Evolutionary conservation across 129 eudicot genomes (phyloP).

Genomic region (Mikania micrantha): DNA sequence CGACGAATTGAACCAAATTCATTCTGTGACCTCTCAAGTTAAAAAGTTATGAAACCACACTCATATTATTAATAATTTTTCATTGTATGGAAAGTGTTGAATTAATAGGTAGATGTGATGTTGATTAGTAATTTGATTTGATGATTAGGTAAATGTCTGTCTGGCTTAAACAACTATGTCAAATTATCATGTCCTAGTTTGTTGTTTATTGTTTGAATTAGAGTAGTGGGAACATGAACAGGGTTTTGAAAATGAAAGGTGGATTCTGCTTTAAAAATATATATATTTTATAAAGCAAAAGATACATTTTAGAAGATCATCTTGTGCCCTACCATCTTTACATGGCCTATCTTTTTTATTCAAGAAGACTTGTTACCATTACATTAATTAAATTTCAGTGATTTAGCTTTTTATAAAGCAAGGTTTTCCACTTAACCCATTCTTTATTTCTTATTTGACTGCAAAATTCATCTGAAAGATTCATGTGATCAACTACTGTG

Average conservation of each 20-base stretch:
- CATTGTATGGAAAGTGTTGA: not conserved
- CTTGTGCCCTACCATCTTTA: slow-evolving; percentile 36
- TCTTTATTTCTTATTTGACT: slow-evolving; percentile 17
- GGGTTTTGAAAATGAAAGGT: slow-evolving; percentile 37
- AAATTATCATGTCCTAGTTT: slow-evolving; percentile 18
- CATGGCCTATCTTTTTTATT: slow-evolving; percentile 26
- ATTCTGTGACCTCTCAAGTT: no score
- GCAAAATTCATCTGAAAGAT: slow-evolving; percentile 13
- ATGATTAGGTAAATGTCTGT: slow-evolving; percentile 31
- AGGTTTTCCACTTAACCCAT: slow-evolving; percentile 28
- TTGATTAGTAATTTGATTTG: slow-evolving; percentile 28
- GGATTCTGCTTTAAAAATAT: slow-evolving; percentile 27
- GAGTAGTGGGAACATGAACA: slow-evolving; percentile 39
- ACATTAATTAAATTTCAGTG: slow-evolving; percentile 29
- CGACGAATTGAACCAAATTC: no score
- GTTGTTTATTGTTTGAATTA: slow-evolving; percentile 29
- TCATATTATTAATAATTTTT: not conserved
- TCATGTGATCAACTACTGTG: slow-evolving; percentile 13
- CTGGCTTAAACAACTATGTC: slow-evolving; percentile 7
- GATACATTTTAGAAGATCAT: slow-evolving; percentile 38
- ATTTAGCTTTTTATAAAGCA: slow-evolving; percentile 27
- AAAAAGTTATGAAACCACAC: no score
- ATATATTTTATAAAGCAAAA: slow-evolving; percentile 23
- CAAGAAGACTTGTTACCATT: slow-evolving; percentile 35
- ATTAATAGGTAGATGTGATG: slow-evolving; percentile 9